These are phyloP conservation scores for Tetrapisispora taiwanensis DNA, from an alignment of 805 yeast species.

Conservation along the genomic window DNA sequence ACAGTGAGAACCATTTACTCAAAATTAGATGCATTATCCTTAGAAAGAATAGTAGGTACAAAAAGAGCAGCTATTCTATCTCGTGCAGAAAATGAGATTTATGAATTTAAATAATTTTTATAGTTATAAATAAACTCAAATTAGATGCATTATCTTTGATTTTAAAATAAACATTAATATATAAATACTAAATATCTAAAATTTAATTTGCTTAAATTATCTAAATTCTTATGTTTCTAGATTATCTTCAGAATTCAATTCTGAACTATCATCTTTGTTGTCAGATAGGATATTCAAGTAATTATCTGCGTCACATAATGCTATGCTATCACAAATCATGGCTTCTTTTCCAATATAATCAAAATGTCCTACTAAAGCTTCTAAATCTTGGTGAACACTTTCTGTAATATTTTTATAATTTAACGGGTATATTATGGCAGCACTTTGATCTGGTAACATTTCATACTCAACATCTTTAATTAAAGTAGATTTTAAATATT, in stretches of 20 bases:
- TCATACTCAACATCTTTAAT: conserved; percentile 20
- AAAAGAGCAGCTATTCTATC: conserved; percentile 59
- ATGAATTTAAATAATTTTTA: conserved; percentile 48
- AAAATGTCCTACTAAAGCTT: conserved; percentile 30
- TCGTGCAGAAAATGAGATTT: conserved; percentile 61
- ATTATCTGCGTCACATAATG: not conserved
- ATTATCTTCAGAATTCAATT: no score
- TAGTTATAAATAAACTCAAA: no score
- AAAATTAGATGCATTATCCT: conserved; percentile 65
- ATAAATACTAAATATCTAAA: no score
- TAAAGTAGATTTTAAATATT: conserved; percentile 21
- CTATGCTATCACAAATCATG: conserved; percentile 14
- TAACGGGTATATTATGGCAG: conserved; percentile 25
- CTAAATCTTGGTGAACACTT: conserved; percentile 36
- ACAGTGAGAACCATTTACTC: conserved; percentile 57
- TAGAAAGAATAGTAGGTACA: conserved; percentile 80
- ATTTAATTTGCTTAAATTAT: not conserved
- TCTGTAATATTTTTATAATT: conserved; percentile 28
- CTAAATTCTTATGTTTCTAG: not conserved
- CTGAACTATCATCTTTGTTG: not conserved
- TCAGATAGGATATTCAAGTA: not conserved
- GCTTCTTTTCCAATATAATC: conserved; percentile 18
- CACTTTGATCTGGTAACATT: conserved; percentile 4
- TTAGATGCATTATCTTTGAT: no score
- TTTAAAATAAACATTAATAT: no score